These are phyloP conservation scores for Phlebiopsis flavidoalba DNA, from an alignment of 768 basidiomycete genomes.

Conservation along the genomic window DNA sequence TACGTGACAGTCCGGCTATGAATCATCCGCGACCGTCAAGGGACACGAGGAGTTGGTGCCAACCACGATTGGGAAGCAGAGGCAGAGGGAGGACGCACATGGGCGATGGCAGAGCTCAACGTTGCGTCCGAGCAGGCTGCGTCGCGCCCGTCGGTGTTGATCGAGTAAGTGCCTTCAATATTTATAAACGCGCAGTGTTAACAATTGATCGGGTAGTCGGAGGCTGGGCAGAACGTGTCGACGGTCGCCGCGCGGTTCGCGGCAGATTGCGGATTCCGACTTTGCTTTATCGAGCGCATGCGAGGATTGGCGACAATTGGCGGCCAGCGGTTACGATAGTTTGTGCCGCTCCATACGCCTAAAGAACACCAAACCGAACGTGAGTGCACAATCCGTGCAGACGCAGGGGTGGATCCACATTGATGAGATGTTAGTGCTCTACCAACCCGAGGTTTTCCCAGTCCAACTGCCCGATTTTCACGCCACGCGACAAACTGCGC, in stretches of 20 bases:
- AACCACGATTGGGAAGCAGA: slow-evolving; percentile 29
- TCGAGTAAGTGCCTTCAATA: not conserved
- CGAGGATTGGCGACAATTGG: slow-evolving; percentile 38
- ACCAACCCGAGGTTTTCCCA: slow-evolving; percentile 32
- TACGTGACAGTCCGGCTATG: slow-evolving; percentile 26
- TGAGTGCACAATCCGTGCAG: slow-evolving; percentile 3
- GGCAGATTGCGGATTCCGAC: slow-evolving; percentile 34
- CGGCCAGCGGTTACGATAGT: slow-evolving; percentile 37
- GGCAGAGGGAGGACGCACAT: slow-evolving; percentile 17
- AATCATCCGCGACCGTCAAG: too few relatives aligned
- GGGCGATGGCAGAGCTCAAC: not conserved
- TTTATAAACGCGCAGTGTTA: too few relatives aligned
- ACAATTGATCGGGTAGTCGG: slow-evolving; percentile 30
- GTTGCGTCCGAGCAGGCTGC: not conserved
- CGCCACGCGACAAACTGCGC: slow-evolving; percentile 36
- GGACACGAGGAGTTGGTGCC: too few relatives aligned
- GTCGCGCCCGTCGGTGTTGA: not conserved
- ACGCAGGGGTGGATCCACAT: not conserved
- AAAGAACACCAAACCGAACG: slow-evolving; percentile 19
- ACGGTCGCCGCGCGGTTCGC: slow-evolving; percentile 36
- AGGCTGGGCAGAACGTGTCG: slow-evolving; percentile 40
- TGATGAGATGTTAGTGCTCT: not conserved
- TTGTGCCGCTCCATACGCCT: slow-evolving; percentile 36
- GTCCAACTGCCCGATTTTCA: slow-evolving; percentile 33
- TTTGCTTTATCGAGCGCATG: slow-evolving; percentile 32